These are phyloP conservation scores for Kentomonas sorsogonicus DNA, from an alignment of 208 protist genomes.

Conservation along the genomic window DNA sequence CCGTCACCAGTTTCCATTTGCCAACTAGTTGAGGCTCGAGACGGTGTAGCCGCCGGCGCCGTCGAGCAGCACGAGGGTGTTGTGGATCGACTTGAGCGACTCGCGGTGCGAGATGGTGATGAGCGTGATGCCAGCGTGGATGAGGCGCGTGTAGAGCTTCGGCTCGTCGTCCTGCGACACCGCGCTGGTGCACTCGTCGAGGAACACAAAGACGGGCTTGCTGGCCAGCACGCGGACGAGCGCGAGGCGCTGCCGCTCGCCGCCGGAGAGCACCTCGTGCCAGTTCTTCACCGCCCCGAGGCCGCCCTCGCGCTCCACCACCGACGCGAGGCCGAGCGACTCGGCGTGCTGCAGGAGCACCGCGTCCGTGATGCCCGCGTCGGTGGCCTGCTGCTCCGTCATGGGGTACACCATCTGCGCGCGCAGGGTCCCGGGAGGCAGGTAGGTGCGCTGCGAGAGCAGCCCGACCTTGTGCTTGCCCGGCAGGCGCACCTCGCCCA, in stretches of 20 bases:
- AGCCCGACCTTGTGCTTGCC: constrained; percentile 33
- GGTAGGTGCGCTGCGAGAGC: constrained; percentile 75
- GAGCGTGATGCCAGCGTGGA: constrained; percentile 69
- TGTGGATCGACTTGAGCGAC: constrained; percentile 54
- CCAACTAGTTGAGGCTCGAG: constrained; percentile 1
- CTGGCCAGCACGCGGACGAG: constrained; percentile 79
- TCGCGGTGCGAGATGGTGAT: constrained; percentile 84
- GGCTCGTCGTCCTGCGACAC: constrained; percentile 82
- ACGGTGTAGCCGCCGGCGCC: constrained; percentile 52
- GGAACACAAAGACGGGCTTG: constrained; percentile 70
- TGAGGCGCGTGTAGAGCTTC: constrained; percentile 55
- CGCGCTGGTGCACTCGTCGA: constrained; percentile 91
- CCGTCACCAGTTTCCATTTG: no score
- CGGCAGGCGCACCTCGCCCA: constrained; percentile 48
- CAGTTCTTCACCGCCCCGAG: constrained; percentile 69
- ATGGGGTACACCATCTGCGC: constrained; percentile 77
- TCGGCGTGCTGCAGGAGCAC: constrained; percentile 35
- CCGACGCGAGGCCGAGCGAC: constrained; percentile 41
- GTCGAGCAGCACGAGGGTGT: constrained; percentile 50
- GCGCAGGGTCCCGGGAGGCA: constrained; percentile 74
- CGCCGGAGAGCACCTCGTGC: constrained; percentile 83
- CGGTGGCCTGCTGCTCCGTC: constrained; percentile 19
- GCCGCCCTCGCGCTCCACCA: constrained; percentile 81
- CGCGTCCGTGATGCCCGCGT: constrained; percentile 34
- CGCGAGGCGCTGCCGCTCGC: constrained; percentile 84